Conservation (phyloP, 805 yeast genomes). For the Kodamaea fukazawae region DNA sequence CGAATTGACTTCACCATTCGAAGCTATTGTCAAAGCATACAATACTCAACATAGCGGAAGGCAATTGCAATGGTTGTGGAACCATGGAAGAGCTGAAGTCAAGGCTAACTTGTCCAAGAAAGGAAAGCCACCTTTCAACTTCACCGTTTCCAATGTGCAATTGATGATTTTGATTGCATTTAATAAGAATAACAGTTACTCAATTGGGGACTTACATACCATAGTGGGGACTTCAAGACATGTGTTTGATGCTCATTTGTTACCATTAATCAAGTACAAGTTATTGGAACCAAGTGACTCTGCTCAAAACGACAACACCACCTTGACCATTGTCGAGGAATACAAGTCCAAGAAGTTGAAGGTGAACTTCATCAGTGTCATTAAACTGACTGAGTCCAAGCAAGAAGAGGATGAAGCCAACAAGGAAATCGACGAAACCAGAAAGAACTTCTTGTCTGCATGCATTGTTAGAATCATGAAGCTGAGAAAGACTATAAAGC, state of each 20-base stretch:
- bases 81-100: slow-evolving; percentile 86
- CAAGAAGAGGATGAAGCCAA: slow-evolving; percentile 73
- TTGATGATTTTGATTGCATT: slow-evolving; percentile 83
- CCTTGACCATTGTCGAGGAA: slow-evolving; percentile 69
- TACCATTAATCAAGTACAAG: slow-evolving; percentile 76
- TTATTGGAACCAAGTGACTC: slow-evolving; percentile 57
- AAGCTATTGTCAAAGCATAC: slow-evolving; percentile 67
- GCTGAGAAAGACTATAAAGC: slow-evolving; percentile 77
- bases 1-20: slow-evolving; percentile 61
- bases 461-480: slow-evolving; percentile 97
- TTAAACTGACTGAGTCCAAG: slow-evolving; percentile 53
- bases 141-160: slow-evolving; percentile 83
- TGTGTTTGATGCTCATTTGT: slow-evolving; percentile 69
- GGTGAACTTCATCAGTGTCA: slow-evolving; percentile 69
- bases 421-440: slow-evolving; percentile 80
- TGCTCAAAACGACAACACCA: slow-evolving; percentile 41
- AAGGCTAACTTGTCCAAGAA: slow-evolving; percentile 80
- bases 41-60: slow-evolving; percentile 78
- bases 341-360: slow-evolving; percentile 82
- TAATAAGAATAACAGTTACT: slow-evolving; percentile 62
- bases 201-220: slow-evolving; percentile 58
- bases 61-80: slow-evolving; percentile 94
- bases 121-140: slow-evolving; percentile 75
- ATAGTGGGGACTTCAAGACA: slow-evolving; percentile 66
- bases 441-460: slow-evolving; percentile 83